Percentiles rank a stretch among this genome's conserved stretches.
phyloP scores from a whole-genome alignment of 1,284 basidiomycete genomes.

The Cronartium ribicola region DNA sequence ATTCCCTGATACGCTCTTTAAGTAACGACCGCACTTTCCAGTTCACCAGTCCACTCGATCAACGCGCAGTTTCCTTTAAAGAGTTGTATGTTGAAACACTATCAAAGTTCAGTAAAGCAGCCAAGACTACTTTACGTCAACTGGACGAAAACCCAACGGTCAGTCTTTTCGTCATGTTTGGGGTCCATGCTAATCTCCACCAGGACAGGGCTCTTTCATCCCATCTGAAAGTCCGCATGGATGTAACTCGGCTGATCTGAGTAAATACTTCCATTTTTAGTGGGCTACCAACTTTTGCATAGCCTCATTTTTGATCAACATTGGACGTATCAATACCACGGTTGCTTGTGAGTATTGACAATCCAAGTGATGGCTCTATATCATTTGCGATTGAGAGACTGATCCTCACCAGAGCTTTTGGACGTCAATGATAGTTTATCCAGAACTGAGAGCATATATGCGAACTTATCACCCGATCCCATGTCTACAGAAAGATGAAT shows the following conservation, averaged over 20 bases:
- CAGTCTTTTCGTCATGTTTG: background rate
- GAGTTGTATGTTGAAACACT: conserved; percentile 42
- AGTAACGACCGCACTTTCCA: conserved; percentile 42
- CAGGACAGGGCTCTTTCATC: background rate
- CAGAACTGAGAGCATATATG: conserved; percentile 73
- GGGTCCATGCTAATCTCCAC: background rate
- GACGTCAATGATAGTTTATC: conserved; percentile 49
- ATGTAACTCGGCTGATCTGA: background rate
- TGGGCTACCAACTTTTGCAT: conserved; percentile 38
- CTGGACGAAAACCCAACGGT: conserved; percentile 42
- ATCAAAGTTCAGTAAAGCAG: conserved; percentile 42
- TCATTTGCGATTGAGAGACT: background rate
- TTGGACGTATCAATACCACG: conserved; percentile 89
- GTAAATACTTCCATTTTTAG: background rate
- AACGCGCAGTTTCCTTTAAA: conserved; percentile 41
- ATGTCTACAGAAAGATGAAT: conserved; percentile 62
- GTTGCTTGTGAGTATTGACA: conserved; percentile 68
- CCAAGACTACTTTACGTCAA: conserved; percentile 40
- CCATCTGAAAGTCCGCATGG: background rate
- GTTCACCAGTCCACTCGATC: conserved; percentile 42
- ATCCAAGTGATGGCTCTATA: background rate
- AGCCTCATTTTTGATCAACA: conserved; percentile 66
- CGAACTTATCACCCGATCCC: conserved; percentile 78
- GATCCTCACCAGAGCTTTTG: conserved; percentile 12
- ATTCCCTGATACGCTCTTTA: background rate